Conservation (phyloP, 2,329 filamentous ascomycete species). For the Fusarium transvaalense region DNA sequence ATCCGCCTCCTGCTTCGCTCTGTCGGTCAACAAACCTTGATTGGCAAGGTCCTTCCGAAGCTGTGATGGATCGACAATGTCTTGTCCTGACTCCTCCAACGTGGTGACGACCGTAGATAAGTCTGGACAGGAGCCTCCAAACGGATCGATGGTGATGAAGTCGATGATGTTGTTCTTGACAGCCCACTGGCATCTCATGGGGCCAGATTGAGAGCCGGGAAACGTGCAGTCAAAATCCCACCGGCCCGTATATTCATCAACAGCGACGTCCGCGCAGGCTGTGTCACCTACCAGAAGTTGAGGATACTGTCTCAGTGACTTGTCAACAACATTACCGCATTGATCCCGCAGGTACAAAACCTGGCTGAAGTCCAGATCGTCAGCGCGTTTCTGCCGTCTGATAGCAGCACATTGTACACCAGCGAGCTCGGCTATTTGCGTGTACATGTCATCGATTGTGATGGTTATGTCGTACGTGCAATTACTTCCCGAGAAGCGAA, state of each 20-base stretch:
- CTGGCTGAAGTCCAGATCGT: conserved; percentile 51
- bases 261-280: conserved; percentile 48
- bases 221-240: conserved; percentile 56
- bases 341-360: conserved; percentile 53
- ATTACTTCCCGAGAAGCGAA: conserved; percentile 53
- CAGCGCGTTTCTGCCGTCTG: conserved; percentile 38
- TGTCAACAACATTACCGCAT: conserved; percentile 50
- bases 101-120: conserved; percentile 53
- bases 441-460: conserved; percentile 51
- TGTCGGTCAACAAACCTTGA: conserved; percentile 35
- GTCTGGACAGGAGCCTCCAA: conserved; percentile 54
- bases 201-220: conserved; percentile 50
- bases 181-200: conserved; percentile 49
- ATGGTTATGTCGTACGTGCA: conserved; percentile 54
- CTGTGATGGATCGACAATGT: conserved; percentile 48
- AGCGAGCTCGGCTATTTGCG: conserved; percentile 51
- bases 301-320: conserved; percentile 48
- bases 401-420: conserved; percentile 50
- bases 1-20: conserved; percentile 43
- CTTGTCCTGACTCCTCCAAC: conserved; percentile 46
- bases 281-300: conserved; percentile 51
- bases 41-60: conserved; percentile 48
- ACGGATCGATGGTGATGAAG: conserved; percentile 53
- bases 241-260: conserved; percentile 47
- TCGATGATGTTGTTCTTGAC: conserved; percentile 52